Evolutionary conservation across 164 flowering plant genomes (phyloP), one percentile per base, ranked within the genome.

Genomic region (grape (Vitis vinifera)): DNA sequence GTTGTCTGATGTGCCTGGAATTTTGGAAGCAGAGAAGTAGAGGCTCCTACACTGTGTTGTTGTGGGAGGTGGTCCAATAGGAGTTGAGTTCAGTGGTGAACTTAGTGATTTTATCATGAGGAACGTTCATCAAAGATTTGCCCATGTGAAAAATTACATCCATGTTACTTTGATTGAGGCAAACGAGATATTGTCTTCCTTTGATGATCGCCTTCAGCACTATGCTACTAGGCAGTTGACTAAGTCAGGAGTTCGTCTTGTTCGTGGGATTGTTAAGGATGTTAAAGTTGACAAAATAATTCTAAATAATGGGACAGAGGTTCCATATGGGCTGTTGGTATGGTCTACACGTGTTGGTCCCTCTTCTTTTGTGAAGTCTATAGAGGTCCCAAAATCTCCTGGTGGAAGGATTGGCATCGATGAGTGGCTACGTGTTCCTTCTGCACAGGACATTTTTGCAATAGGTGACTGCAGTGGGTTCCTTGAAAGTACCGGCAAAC

Each of bases 301-400:
- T 64, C 97, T 96, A 56, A 85, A 74, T 76, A 97, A 96, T 81
- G 99, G 91, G 51, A 80, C 97, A 9, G 94, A 88, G 79, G 97
- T 96, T 69, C 99, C 98, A 11, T 93, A 93, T 75, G 99, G 99
- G 55, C 72, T 96, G 58, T 70, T 96, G 63, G 97, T 96, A 12
- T 96, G 99, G 99, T 96, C 99, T 64, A 96, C 99, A 13, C 98
- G 99, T 69, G 99, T 96, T 74, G 99, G 99, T 55, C 95, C 99
- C 23, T 93, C 98, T 4, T 66, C 91, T 68, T 87, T 96, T 63
- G 80, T 91, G 60, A 77, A 67, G 0, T 73, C 88, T 68, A 61
- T 89, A 64, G 80, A 83, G 2, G 68, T 93, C 75, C 92, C 91
- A 23, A 93, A 91, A 76, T 77, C 97, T 57, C 94, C 94, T 2